Evolutionary conservation across 768 basidiomycete genomes (phyloP).

Genomic region (Favolaschia claudopus): DNA sequence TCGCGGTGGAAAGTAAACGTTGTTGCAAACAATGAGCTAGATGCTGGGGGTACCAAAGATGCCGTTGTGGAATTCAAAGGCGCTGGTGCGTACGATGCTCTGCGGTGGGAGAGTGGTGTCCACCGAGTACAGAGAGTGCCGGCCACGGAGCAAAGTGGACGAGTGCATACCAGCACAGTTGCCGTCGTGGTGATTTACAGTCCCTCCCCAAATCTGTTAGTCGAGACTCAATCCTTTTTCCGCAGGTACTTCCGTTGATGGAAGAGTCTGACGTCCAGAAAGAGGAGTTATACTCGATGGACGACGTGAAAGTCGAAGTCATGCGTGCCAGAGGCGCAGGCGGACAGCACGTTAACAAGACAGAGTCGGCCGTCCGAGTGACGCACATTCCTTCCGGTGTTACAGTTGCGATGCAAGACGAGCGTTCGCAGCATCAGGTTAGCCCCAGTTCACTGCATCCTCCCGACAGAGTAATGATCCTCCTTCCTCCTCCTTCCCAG

Average conservation of each 20-base stretch:
- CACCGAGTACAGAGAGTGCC: conserved; percentile 96
- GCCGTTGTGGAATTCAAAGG: conserved; percentile 84
- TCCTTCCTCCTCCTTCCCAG: too few relatives aligned
- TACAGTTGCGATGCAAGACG: conserved; percentile 98
- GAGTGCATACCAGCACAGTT: conserved; percentile 93
- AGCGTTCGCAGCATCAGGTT: conserved; percentile 94
- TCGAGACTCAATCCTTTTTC: neutral
- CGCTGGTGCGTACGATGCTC: conserved; percentile 74
- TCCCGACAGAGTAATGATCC: neutral
- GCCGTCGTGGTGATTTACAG: conserved; percentile 81
- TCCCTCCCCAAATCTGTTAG: neutral
- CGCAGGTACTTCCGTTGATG: conserved; percentile 82
- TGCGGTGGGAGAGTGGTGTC: conserved; percentile 94
- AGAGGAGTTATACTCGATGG: conserved; percentile 79
- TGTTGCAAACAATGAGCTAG: conserved; percentile 63
- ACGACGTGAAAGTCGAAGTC: conserved; percentile 90
- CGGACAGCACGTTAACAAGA: conserved; percentile 98
- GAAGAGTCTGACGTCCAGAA: conserved; percentile 67
- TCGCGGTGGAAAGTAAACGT: conserved; percentile 67
- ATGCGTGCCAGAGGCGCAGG: conserved; percentile 98
- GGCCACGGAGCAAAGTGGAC: conserved; percentile 84
- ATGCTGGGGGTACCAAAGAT: conserved; percentile 76
- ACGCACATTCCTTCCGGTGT: conserved; percentile 94
- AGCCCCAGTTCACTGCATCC: neutral
- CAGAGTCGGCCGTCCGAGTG: conserved; percentile 95